Percentiles rank a stretch among this genome's conserved stretches.
These are phyloP conservation scores for Daldinia sp. DNA, from an alignment of 2,329 filamentous ascomycete genomes.

Conservation along the genomic window DNA sequence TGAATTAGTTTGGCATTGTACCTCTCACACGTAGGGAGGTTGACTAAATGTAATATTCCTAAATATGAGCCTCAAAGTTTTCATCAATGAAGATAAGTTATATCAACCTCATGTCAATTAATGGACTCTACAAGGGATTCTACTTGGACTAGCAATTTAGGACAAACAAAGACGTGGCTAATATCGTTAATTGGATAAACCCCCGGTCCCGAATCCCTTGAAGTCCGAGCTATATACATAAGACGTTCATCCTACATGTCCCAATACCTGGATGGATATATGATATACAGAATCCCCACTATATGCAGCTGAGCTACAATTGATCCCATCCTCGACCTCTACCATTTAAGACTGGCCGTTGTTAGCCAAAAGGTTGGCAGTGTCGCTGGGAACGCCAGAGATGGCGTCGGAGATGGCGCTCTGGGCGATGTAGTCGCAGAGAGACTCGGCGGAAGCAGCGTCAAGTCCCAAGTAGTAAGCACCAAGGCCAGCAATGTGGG, in stretches of 20 bases:
- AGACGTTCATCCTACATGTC: background rate
- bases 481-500: constrained; percentile 71
- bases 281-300: constrained; percentile 6
- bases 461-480: constrained; percentile 67
- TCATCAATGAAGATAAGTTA: background rate
- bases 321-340: background rate
- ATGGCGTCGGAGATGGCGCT: constrained; percentile 57
- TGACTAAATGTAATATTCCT: background rate
- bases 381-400: constrained; percentile 51
- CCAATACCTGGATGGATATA: constrained; percentile 1
- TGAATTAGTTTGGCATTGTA: background rate
- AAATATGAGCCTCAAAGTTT: background rate
- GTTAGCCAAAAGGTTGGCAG: constrained; percentile 52
- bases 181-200: background rate
- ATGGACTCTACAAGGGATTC: too few species aligned
- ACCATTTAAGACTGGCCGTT: constrained; percentile 47
- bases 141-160: background rate
- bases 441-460: constrained; percentile 52
- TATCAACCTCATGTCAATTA: too few species aligned
- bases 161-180: background rate
- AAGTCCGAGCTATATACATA: constrained; percentile 11
- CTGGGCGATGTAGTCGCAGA: constrained; percentile 58
- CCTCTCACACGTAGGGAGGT: too few species aligned
- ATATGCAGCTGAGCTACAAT: background rate
- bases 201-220: background rate